Evolutionary conservation across 495 filamentous ascomycete genomes (phyloP), one percentile per base, ranked within the genome.

Genomic region (Penicillium roqueforti): DNA sequence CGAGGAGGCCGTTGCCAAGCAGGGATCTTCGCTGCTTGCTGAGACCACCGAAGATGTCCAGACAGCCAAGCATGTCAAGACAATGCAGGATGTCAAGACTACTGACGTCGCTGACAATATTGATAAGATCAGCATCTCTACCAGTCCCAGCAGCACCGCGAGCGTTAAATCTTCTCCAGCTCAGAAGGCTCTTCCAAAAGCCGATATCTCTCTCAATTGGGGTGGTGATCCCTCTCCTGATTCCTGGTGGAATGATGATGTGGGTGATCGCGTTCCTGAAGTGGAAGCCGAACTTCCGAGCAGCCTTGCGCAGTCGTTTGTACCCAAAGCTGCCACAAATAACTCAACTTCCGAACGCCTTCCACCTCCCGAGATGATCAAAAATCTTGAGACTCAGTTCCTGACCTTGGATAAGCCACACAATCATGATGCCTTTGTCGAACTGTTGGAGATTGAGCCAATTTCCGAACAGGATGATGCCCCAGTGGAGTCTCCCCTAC

Each of bases 341-440:
- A 10, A 9, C n/a, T 6, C n/a, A 2, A 5, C 10, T 31, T 31
- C 2, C 34, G 28, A 50, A 10, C 10, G 8, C 16, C 37, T 53
- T 46, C 54, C 61, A 11, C 20, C 61, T 18, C 42, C 57, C 8
- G 46, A 55, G 53, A 74, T 70, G 1, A 89, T 92, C 46, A 80
- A 73, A 13, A 97, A 96, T 68, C 82, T 71, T 4, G 77, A 75
- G n/a, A 95, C 91, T 2, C 74, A 82, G 25, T 98, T 98, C 70
- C 79, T 98, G 6, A 88, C 93, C 2, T 73, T 98, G 7, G 91
- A 96, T 71, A 98, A 98, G 65, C 77, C 91, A 31, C 85, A 86
- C 0, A 73, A 81, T 7, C 81, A 84, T 16, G 78, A 90, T 34
- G 22, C 20, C n/a, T 97, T 91, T 65, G 78, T 97, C 37, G 88